Percentiles rank a stretch among this genome's conserved stretches.
Conservation (phyloP, 345 rosid genomes). For the Sonneratia alba region DNA sequence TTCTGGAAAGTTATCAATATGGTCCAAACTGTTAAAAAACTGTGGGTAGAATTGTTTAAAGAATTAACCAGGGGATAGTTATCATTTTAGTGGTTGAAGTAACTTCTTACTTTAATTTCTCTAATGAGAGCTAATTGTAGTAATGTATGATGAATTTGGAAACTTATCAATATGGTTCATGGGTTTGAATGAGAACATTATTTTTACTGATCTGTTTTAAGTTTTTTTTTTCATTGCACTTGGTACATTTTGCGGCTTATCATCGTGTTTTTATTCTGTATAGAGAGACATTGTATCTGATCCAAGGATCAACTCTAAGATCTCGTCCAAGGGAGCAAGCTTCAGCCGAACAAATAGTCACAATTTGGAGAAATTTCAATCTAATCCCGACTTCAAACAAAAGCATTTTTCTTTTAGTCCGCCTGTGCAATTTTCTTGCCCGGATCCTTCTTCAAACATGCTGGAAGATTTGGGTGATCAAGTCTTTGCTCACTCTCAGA, state of each 20-base stretch:
- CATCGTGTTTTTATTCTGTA: not conserved
- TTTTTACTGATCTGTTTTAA: not conserved
- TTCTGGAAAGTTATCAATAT: not conserved
- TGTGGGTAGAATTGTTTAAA: not conserved
- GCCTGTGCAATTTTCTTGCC: not conserved
- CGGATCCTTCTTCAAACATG: constrained; percentile 3
- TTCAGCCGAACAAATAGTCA: not conserved
- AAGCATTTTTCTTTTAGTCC: not conserved
- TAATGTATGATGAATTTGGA: not conserved
- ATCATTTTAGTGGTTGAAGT: not conserved
- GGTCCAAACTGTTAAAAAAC: not conserved
- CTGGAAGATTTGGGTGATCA: constrained; percentile 1
- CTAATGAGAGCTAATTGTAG: not conserved
- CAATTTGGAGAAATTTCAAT: not conserved
- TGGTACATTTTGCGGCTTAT: not conserved
- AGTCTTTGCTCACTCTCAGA: not conserved
- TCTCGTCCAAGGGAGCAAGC: not conserved
- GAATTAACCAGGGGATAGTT: not conserved
- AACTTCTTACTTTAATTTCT: not conserved
- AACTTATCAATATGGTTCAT: too few relatives aligned
- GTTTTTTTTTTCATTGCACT: not conserved
- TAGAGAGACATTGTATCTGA: constrained; percentile 1
- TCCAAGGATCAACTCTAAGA: not conserved
- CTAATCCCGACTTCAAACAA: not conserved
- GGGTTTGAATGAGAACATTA: not conserved